Conservation (phyloP, 2,329 filamentous ascomycete genomes). For the Aaosphaeria pasadenensis region DNA sequence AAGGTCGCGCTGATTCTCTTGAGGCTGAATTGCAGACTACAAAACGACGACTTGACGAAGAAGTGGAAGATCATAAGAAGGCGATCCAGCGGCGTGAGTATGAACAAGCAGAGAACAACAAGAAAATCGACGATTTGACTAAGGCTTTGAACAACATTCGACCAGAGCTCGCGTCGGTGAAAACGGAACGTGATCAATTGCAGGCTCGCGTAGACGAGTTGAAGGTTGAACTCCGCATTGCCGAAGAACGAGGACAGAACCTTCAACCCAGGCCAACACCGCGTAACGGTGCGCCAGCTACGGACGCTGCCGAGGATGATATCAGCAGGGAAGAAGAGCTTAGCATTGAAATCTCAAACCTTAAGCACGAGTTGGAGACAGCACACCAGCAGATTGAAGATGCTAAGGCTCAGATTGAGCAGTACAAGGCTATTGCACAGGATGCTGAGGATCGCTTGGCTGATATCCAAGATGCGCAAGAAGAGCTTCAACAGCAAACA, state of each 20-base stretch:
- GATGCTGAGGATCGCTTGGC: conserved; percentile 83
- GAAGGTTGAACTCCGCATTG: conserved; percentile 80
- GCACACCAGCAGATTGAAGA: conserved; percentile 77
- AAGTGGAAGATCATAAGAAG: conserved; percentile 82
- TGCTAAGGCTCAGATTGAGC: conserved; percentile 75
- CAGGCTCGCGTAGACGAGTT: conserved; percentile 87
- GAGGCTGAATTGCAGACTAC: conserved; percentile 74
- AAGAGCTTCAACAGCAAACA: conserved; percentile 70
- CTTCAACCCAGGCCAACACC: conserved; percentile 76
- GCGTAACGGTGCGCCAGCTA: conserved; percentile 45
- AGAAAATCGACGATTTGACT: conserved; percentile 88
- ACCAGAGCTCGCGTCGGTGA: conserved; percentile 80
- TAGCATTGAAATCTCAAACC: conserved; percentile 75
- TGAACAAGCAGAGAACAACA: conserved; percentile 82
- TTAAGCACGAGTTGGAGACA: conserved; percentile 83
- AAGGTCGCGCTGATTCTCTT: conserved; percentile 72
- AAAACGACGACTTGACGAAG: conserved; percentile 80
- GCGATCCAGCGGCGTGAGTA: conserved; percentile 81
- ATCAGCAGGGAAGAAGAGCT: conserved; percentile 74
- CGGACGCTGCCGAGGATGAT: conserved; percentile 52
- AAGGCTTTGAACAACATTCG: conserved; percentile 74
- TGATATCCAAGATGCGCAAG: conserved; percentile 73
- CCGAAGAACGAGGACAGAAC: conserved; percentile 80
- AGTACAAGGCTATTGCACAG: conserved; percentile 86
- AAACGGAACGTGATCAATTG: conserved; percentile 85